Conservation (phyloP, 2,329 filamentous ascomycete species). For the Scedosporium apiospermum region DNA sequence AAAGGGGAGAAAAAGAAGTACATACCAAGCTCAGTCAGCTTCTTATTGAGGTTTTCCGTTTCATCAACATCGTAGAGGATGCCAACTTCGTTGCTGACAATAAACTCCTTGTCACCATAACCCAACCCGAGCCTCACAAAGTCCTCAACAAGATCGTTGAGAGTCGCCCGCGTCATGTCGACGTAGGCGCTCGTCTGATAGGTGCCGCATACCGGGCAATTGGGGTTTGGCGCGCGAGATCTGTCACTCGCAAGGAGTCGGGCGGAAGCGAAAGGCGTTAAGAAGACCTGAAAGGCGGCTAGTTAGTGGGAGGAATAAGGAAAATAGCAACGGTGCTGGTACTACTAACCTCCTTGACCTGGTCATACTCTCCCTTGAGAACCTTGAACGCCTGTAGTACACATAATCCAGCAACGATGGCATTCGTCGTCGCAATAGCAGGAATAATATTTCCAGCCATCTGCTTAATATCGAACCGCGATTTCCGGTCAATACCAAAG, state of each 20-base stretch:
- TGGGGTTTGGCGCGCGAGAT: slow-evolving; percentile 58
- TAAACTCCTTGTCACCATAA: slow-evolving; percentile 71
- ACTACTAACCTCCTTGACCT: slow-evolving; percentile 59
- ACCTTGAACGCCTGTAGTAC: slow-evolving; percentile 91
- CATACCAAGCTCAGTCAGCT: slow-evolving; percentile 64
- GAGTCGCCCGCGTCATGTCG: slow-evolving; percentile 61
- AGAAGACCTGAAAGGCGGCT: slow-evolving; percentile 52
- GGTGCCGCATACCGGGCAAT: slow-evolving; percentile 76
- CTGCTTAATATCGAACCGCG: slow-evolving; percentile 94
- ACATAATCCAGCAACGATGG: slow-evolving; percentile 86
- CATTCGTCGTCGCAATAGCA: slow-evolving; percentile 95
- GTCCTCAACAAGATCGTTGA: slow-evolving; percentile 69
- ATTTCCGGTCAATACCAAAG: slow-evolving; percentile 83
- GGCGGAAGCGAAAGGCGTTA: slow-evolving; percentile 57
- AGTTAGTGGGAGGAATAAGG: neutral
- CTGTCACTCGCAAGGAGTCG: slow-evolving; percentile 50
- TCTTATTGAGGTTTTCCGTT: slow-evolving; percentile 75
- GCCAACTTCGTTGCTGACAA: slow-evolving; percentile 62
- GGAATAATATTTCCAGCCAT: slow-evolving; percentile 99
- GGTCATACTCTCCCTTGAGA: slow-evolving; percentile 58
- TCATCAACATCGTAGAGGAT: slow-evolving; percentile 87
- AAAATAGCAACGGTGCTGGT: too few relatives aligned
- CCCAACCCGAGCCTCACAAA: slow-evolving; percentile 62
- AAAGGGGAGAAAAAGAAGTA: slow-evolving; percentile 5
- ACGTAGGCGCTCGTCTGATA: slow-evolving; percentile 58